Evolutionary conservation across 2,329 filamentous ascomycete genomes (phyloP).

Genomic region (Escovopsis sp.): DNA sequence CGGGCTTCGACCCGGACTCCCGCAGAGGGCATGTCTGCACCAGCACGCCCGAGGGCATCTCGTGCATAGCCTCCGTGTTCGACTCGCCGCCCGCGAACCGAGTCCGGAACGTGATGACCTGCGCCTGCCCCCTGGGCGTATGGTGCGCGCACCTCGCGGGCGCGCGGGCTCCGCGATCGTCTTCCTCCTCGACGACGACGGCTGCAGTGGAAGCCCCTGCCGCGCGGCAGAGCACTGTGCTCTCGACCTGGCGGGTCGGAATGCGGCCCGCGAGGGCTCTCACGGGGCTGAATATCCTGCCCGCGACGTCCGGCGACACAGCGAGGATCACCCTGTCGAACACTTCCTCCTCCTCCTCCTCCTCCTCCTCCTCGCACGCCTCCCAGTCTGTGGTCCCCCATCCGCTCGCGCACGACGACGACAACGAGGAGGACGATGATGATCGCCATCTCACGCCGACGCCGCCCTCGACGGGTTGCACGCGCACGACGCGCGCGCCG

Average conservation of each 20-base stretch:
- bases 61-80: conserved; percentile 37
- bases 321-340: conserved; percentile 41
- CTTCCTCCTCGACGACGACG: not conserved
- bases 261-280: conserved; percentile 23
- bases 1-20: conserved; percentile 18
- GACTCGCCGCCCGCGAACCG: conserved; percentile 14
- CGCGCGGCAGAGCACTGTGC: conserved; percentile 24
- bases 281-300: conserved; percentile 31
- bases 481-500: conserved; percentile 21
- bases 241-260: conserved; percentile 33
- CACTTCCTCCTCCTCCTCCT: conserved; percentile 15
- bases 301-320: conserved; percentile 38
- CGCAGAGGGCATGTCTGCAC: conserved; percentile 36
- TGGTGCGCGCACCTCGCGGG: conserved; percentile 15
- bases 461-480: conserved; percentile 13
- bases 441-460: conserved; percentile 22
- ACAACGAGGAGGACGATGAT: not conserved
- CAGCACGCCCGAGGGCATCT: conserved; percentile 33
- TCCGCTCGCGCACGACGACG: not conserved
- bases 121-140: conserved; percentile 11
- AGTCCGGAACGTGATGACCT: conserved; percentile 22
- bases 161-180: conserved; percentile 1
- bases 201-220: conserved; percentile 1
- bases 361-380: conserved; percentile 7
- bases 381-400: not conserved